phyloP scores from a whole-genome alignment of 495 filamentous ascomycete species.

The Penicillium psychrofluorescens region DNA sequence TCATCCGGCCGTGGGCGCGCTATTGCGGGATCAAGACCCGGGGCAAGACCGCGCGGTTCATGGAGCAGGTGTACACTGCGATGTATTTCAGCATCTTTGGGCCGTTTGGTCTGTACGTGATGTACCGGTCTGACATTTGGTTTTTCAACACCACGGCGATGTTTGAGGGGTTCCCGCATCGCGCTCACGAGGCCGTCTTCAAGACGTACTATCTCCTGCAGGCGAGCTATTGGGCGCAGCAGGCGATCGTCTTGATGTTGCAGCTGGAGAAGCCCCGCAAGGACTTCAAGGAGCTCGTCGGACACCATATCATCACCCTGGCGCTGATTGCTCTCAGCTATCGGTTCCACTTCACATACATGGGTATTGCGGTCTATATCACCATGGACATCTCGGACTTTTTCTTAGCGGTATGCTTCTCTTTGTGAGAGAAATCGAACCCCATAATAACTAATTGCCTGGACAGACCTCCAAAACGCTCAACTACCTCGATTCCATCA shows the following conservation, averaged over 20 bases:
- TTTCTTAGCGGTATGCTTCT: conserved; percentile 79
- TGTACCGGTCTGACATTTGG: conserved; percentile 89
- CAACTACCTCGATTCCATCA: conserved; percentile 77
- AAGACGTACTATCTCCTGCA: conserved; percentile 97
- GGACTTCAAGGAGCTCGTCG: conserved; percentile 92
- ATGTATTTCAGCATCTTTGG: conserved; percentile 85
- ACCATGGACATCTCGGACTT: conserved; percentile 96
- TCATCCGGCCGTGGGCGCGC: conserved; percentile 73
- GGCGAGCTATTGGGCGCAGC: conserved; percentile 94
- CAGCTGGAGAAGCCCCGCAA: conserved; percentile 93
- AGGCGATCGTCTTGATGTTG: conserved; percentile 81
- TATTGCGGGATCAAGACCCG: conserved; percentile 62
- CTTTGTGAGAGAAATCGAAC: background rate
- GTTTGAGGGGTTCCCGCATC: conserved; percentile 89
- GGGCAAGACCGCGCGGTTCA: conserved; percentile 83
- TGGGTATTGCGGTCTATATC: conserved; percentile 94
- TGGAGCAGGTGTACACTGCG: conserved; percentile 98
- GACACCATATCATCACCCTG: conserved; percentile 88
- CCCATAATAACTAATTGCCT: too few relatives aligned
- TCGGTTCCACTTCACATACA: conserved; percentile 96
- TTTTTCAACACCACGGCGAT: conserved; percentile 91
- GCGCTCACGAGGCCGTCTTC: conserved; percentile 75
- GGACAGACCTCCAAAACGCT: conserved; percentile 81
- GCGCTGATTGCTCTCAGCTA: conserved; percentile 86
- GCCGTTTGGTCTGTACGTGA: conserved; percentile 84